Evolutionary conservation across 1,139 yeast species (phyloP).

Genomic region (Candida sp.): DNA sequence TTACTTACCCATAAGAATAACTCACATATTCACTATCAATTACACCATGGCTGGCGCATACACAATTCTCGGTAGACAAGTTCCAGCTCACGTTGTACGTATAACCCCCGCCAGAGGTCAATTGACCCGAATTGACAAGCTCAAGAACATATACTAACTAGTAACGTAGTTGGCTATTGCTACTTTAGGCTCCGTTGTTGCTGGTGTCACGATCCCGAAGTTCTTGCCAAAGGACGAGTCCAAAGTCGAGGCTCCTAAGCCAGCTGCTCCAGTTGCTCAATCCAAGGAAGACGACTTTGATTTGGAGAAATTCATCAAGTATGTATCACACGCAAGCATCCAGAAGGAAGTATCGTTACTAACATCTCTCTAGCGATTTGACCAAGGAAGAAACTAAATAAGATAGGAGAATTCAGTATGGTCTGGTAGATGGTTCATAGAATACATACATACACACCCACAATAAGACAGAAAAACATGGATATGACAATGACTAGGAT

Average conservation of each 20-base stretch:
- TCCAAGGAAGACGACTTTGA: constrained; percentile 59
- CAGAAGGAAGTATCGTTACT: constrained; percentile 20
- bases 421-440: not conserved
- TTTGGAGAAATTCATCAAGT: constrained; percentile 63
- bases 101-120: not conserved
- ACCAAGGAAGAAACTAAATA: constrained; percentile 47
- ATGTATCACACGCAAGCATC: constrained; percentile 26
- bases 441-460: not conserved
- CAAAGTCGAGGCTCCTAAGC: constrained; percentile 31
- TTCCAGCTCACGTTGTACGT: constrained; percentile 68
- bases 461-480: not conserved
- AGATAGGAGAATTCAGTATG: not conserved
- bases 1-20: not conserved
- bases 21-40: not conserved
- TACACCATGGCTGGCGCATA: constrained; percentile 62
- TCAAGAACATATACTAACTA: not conserved
- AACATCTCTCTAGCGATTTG: constrained; percentile 40
- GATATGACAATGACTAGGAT: too few species aligned
- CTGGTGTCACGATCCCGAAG: constrained; percentile 48
- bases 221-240: constrained; percentile 29
- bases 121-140: not conserved
- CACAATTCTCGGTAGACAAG: constrained; percentile 64
- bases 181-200: constrained; percentile 51
- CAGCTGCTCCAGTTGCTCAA: constrained; percentile 34
- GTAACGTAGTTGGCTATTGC: constrained; percentile 41